These are phyloP conservation scores for Stenocarpella maydis DNA, from an alignment of 2,329 filamentous ascomycete species.

Conservation along the genomic window DNA sequence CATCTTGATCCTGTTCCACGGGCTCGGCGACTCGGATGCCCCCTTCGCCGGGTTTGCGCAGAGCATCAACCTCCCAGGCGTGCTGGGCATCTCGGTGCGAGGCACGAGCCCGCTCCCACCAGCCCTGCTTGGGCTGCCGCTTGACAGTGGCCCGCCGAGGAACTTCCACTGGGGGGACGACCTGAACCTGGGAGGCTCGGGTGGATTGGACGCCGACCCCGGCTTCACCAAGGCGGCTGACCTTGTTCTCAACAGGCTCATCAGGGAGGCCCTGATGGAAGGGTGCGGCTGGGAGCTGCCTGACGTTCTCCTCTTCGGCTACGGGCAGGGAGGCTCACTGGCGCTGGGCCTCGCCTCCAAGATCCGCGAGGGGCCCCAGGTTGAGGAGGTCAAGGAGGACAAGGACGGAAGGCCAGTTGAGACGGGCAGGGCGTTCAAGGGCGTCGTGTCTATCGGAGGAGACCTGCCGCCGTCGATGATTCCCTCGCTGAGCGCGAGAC, in stretches of 20 bases:
- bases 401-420: conserved; percentile 27
- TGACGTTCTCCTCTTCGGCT: conserved; percentile 72
- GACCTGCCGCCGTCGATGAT: conserved; percentile 65
- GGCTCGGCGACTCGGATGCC: conserved; percentile 77
- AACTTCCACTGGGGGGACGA: conserved; percentile 76
- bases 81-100: conserved; percentile 77
- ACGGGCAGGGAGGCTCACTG: conserved; percentile 72
- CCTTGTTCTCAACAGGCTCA: conserved; percentile 58
- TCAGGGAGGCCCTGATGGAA: conserved; percentile 59
- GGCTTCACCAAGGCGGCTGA: conserved; percentile 61
- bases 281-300: conserved; percentile 66
- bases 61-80: conserved; percentile 77
- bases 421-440: conserved; percentile 49
- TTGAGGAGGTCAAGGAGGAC: conserved; percentile 36
- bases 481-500: conserved; percentile 51
- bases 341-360: conserved; percentile 64
- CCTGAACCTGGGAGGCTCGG: conserved; percentile 60
- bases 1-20: conserved; percentile 83
- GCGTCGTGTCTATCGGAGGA: conserved; percentile 58
- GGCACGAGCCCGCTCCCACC: conserved; percentile 75
- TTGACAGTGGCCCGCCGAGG: conserved; percentile 38
- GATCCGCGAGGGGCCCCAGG: conserved; percentile 44
- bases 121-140: conserved; percentile 61
- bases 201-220: conserved; percentile 67
- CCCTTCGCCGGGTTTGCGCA: conserved; percentile 75